These are phyloP conservation scores for Cystofilobasidium capitatum DNA, from an alignment of 768 basidiomycete genomes.

Conservation along the genomic window DNA sequence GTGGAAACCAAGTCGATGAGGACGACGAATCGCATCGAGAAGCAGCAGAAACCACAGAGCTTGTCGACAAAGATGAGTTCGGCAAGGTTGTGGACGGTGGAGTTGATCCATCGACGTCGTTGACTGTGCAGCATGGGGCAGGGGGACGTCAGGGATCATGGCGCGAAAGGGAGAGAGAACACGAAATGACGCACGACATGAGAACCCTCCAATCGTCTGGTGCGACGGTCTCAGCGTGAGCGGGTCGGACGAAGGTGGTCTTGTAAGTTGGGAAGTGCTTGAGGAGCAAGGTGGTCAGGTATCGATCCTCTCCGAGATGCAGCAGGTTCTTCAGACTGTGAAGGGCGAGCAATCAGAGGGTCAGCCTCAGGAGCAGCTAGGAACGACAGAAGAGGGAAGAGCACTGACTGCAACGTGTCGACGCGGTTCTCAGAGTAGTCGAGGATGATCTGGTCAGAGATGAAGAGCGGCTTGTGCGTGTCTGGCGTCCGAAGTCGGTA, in stretches of 20 bases:
- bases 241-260: conserved; percentile 90
- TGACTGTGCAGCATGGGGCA: too few species aligned
- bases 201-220: conserved; percentile 92
- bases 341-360: neutral
- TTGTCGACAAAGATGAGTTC: conserved; percentile 82
- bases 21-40: conserved; percentile 97
- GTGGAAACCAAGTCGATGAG: conserved; percentile 92
- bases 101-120: conserved; percentile 99
- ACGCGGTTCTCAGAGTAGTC: conserved; percentile 95
- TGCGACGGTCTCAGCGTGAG: conserved; percentile 86
- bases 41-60: conserved; percentile 72
- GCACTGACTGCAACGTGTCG: conserved; percentile 66
- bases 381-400: too few species aligned
- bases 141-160: too few species aligned
- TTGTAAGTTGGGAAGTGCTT: conserved; percentile 92
- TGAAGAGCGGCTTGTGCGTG: conserved; percentile 86
- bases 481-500: conserved; percentile 91
- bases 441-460: conserved; percentile 77
- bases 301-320: conserved; percentile 98
- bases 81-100: conserved; percentile 91
- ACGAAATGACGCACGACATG: too few species aligned
- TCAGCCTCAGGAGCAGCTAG: neutral
- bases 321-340: conserved; percentile 81
- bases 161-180: too few species aligned
- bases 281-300: conserved; percentile 85